Percentiles rank a stretch among this genome's conserved stretches.
Conservation (phyloP, 148 eudicot species). For the Chenopodium suecicum region DNA sequence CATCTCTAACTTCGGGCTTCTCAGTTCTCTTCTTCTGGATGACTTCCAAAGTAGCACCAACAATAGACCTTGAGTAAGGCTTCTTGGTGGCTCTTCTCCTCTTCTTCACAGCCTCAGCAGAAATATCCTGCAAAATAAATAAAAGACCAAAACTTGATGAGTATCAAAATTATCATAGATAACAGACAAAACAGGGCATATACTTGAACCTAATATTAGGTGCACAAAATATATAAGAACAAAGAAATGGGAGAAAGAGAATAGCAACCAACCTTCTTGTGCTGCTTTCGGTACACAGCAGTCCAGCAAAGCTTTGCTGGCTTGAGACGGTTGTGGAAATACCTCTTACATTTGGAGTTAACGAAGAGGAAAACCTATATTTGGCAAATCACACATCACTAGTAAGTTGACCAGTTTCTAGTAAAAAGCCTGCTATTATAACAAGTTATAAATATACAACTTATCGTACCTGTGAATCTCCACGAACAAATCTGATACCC, state of each 20-base stretch:
- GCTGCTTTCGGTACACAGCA: conserved; percentile 70
- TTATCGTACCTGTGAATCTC: conserved; percentile 49
- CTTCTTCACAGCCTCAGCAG: conserved; percentile 69
- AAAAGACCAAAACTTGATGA: not conserved
- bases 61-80: conserved; percentile 73
- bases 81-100: conserved; percentile 69
- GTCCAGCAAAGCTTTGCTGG: conserved; percentile 70
- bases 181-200: not conserved
- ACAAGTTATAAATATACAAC: not conserved
- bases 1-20: conserved; percentile 74
- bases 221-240: not conserved
- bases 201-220: not conserved
- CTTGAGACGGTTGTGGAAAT: conserved; percentile 66
- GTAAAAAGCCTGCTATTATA: not conserved
- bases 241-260: not conserved
- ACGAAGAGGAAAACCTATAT: conserved; percentile 57
- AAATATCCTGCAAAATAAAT: conserved; percentile 42
- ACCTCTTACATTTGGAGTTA: conserved; percentile 70
- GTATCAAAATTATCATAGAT: no score
- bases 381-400: not conserved
- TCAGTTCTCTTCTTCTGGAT: conserved; percentile 64
- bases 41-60: conserved; percentile 70
- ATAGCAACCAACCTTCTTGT: conserved; percentile 47
- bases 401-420: not conserved
- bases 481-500: conserved; percentile 53